Evolutionary conservation across 2,329 filamentous ascomycete species (phyloP).

Genomic region (Elsinoe batatas): DNA sequence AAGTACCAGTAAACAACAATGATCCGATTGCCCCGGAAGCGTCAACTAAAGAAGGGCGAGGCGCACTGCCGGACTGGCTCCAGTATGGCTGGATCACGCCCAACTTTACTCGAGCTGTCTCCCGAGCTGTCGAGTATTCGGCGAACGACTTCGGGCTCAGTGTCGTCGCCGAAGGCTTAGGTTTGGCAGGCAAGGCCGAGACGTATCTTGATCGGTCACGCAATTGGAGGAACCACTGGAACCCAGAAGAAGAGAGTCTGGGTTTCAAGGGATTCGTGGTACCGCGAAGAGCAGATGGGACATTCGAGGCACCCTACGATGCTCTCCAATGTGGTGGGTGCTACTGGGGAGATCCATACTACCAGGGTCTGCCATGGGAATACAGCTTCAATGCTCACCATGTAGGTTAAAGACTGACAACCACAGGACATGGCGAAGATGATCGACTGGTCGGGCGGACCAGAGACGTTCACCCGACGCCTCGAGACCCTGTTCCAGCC

Average conservation of each 20-base stretch:
- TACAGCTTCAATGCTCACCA: constrained; percentile 10
- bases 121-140: constrained; percentile 56
- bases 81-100: constrained; percentile 56
- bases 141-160: constrained; percentile 58
- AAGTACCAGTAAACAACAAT: constrained; percentile 49
- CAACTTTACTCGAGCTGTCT: constrained; percentile 47
- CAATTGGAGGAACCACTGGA: constrained; percentile 58
- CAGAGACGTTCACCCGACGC: constrained; percentile 44
- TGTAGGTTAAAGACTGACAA: constrained; percentile 18
- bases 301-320: constrained; percentile 39
- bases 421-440: constrained; percentile 51
- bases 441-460: constrained; percentile 47
- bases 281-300: constrained; percentile 31
- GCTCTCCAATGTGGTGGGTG: constrained; percentile 51
- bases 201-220: constrained; percentile 51
- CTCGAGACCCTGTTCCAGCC: constrained; percentile 53
- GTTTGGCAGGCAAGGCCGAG: constrained; percentile 41
- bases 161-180: constrained; percentile 34
- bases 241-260: constrained; percentile 33
- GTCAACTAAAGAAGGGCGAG: constrained; percentile 57
- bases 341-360: constrained; percentile 55
- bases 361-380: constrained; percentile 53
- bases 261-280: constrained; percentile 35
- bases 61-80: constrained; percentile 61
- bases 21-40: constrained; percentile 48